phyloP scores from a whole-genome alignment of 1,284 basidiomycete species.

The Inonotus obliquus region DNA sequence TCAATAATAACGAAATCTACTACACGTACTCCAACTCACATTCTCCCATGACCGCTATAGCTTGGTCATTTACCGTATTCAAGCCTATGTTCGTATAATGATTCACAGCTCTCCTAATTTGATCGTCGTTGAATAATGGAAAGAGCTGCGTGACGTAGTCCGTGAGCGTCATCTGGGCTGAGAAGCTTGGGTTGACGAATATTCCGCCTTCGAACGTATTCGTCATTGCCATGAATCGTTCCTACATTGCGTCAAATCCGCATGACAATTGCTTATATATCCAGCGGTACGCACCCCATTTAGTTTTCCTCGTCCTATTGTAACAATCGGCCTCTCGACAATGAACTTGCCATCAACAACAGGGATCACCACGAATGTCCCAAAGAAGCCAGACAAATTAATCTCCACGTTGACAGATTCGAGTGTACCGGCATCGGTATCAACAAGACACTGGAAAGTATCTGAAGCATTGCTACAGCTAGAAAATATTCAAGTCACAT shows the following conservation, averaged over 20 bases:
- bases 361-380: conserved; percentile 37
- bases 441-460: too few relatives aligned
- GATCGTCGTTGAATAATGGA: conserved; percentile 28
- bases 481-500: too few relatives aligned
- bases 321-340: conserved; percentile 35
- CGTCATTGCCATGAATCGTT: conserved; percentile 31
- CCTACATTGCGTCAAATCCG: conserved; percentile 33
- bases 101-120: conserved; percentile 26
- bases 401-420: conserved; percentile 36
- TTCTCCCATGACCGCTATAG: conserved; percentile 38
- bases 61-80: conserved; percentile 27
- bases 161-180: conserved; percentile 26
- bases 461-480: too few relatives aligned
- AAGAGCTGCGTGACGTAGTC: conserved; percentile 36
- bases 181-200: conserved; percentile 34
- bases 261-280: background rate
- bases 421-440: conserved; percentile 27
- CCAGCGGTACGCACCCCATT: conserved; percentile 14
- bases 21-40: conserved; percentile 25
- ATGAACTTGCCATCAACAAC: conserved; percentile 45
- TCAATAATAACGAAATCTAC: background rate
- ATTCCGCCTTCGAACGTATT: conserved; percentile 37
- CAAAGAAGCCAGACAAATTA: conserved; percentile 33
- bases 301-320: conserved; percentile 25
- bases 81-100: conserved; percentile 27